Base-by-base conservation (phyloP, 2,329 filamentous ascomycete genomes). In the Colletotrichum horii region DNA sequence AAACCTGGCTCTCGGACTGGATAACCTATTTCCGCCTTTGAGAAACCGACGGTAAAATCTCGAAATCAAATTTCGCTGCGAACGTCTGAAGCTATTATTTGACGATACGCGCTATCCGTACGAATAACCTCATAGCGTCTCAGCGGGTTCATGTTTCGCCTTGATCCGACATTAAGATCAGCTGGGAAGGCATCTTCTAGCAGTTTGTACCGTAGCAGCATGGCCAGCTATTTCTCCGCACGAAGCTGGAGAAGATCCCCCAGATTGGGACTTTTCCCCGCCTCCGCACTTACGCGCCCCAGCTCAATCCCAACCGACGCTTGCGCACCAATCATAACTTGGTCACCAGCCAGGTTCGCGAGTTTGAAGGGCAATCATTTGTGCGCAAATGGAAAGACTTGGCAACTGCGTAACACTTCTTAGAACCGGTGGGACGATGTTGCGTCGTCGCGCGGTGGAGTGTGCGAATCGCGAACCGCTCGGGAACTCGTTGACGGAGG, bases 281-380 rank as follows among this genome's bases (percentile, higher is more conserved):
- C 70, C 73, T 68, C 55, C 69, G 66, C 73, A 43, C 72, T 75
- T 75, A 73, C 26, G 69, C 73, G 56, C 62, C 67, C 62, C 56
- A 48, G 56, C 66, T 73, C 38, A 67, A 64, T 56, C 26, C 43
- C 73, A 58, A 61, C 30, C 55, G 19, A 34, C 43, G 52, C 15
- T 75, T 75, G 73, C 69, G 73, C 69, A 60, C 73, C 69, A 75
- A 75, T 75, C 52, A 28, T 6, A 34, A 8, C 15, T 9, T 22
- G 4, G 24, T 8, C n/a, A 22, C 12, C 22, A n/a, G 19, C 69
- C 69, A 32, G 64, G 70, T 56, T 68, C 43, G 43, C 26, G 24
- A 24, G 16, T 62, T 32, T 19, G 11, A 43, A 62, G 26, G 16
- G 26, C 64, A 32, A 16, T 73, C 71, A 73, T 73, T 75, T 75